These are phyloP conservation scores for Globisporangium camurandrum DNA, from an alignment of 352 stramenopile genomes.

Conservation along the genomic window DNA sequence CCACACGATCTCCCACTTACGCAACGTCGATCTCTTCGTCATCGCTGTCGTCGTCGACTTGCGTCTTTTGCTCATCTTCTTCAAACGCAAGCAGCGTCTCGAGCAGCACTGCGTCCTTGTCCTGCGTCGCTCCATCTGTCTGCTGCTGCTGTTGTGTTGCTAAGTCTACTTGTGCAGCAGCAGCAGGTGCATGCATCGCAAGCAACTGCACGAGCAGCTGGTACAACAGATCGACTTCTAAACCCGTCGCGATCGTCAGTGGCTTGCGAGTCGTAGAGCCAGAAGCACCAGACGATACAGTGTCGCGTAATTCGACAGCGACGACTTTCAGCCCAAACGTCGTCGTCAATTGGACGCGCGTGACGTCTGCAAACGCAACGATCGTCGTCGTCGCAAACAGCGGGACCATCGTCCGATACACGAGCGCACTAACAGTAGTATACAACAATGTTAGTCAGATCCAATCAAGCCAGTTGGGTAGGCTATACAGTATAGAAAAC, in stretches of 20 bases:
- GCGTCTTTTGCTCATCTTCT: constrained; percentile 57
- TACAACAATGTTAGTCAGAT: neutral
- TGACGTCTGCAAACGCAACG: constrained; percentile 50
- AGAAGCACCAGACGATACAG: neutral
- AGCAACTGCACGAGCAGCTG: constrained; percentile 63
- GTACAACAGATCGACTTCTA: constrained; percentile 71
- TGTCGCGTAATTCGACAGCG: constrained; percentile 24
- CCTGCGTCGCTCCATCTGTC: too few relatives aligned
- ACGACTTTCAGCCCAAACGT: constrained; percentile 65
- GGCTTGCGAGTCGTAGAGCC: constrained; percentile 17
- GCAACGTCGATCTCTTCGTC: constrained; percentile 11
- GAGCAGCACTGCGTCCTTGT: constrained; percentile 32
- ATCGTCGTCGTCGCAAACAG: constrained; percentile 63
- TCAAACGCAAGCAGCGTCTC: constrained; percentile 45
- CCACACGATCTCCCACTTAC: too few relatives aligned
- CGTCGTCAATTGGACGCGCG: constrained; percentile 41
- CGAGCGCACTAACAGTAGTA: constrained; percentile 33
- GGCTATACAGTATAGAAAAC: neutral
- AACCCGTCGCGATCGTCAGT: constrained; percentile 63
- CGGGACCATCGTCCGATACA: constrained; percentile 74
- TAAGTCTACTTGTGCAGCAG: neutral
- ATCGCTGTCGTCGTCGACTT: constrained; percentile 14
- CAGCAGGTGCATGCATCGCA: constrained; percentile 43
- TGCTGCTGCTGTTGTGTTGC: constrained; percentile 25
- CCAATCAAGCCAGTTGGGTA: neutral